A percentile compares a stretch with the other conserved stretches of the same genome.
These are phyloP conservation scores for Chaetomium cochliodes DNA, from an alignment of 495 filamentous ascomycete species.

Conservation along the genomic window DNA sequence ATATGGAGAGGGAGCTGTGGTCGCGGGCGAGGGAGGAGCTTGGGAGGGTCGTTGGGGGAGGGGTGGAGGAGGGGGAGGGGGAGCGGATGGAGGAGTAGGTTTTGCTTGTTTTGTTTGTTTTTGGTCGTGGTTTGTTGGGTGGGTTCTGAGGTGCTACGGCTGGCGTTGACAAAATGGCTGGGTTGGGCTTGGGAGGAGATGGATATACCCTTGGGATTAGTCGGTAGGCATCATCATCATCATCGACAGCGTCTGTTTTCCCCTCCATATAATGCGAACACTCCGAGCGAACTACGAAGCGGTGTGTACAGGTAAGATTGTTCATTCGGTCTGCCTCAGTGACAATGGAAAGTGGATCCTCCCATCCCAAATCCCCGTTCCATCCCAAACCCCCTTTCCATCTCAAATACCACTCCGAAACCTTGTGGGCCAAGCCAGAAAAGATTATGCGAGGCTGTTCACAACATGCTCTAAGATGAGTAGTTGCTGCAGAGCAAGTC, in stretches of 20 bases:
- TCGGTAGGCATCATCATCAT: conserved; percentile 1
- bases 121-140: not conserved
- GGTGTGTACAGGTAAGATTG: not conserved
- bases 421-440: not conserved
- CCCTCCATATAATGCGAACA: no score
- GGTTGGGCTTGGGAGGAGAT: not conserved
- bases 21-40: conserved; percentile 50
- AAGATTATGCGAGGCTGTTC: not conserved
- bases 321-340: not conserved
- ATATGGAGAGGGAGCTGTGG: conserved; percentile 80
- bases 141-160: not conserved
- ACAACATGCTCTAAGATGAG: not conserved
- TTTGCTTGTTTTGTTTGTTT: not conserved
- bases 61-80: not conserved
- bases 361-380: no score
- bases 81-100: conserved; percentile 31
- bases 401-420: not conserved
- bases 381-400: not conserved
- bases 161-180: not conserved
- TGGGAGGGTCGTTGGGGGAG: conserved; percentile 14
- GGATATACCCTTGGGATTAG: conserved; percentile 9
- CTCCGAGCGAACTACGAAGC: no score
- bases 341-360: not conserved
- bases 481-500: conserved; percentile 26
- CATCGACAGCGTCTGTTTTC: no score